Percentiles rank a stretch among this genome's conserved stretches.
Evolutionary conservation across 202 grass and related monocot genomes (phyloP).

Genomic region (Zizania palustris): DNA sequence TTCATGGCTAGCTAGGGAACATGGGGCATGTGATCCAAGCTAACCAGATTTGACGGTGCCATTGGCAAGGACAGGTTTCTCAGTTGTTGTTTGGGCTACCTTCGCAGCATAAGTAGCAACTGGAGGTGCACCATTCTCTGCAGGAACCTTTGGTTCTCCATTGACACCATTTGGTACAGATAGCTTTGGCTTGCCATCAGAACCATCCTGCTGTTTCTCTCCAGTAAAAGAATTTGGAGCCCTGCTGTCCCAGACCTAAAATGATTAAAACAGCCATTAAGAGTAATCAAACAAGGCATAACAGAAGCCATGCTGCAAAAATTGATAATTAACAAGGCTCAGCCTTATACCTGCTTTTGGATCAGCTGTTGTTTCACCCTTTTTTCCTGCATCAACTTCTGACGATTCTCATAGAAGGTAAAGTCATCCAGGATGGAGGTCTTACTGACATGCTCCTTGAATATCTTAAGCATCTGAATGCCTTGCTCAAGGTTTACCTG

Average conservation of each 20-base stretch:
- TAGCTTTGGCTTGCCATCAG: slow-evolving; percentile 44
- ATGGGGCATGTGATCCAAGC: slow-evolving; percentile 9
- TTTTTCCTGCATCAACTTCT: slow-evolving; percentile 77
- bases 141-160: slow-evolving; percentile 46
- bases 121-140: slow-evolving; percentile 48
- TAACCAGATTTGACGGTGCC: slow-evolving; percentile 44
- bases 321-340: neutral
- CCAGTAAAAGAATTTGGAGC: slow-evolving; percentile 1
- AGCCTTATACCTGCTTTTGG: slow-evolving; percentile 54
- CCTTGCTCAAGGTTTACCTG: slow-evolving; percentile 73
- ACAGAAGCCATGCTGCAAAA: neutral
- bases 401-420: slow-evolving; percentile 63
- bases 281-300: neutral
- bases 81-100: slow-evolving; percentile 57
- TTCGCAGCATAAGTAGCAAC: slow-evolving; percentile 44
- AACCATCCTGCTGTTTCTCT: slow-evolving; percentile 48
- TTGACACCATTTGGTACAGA: slow-evolving; percentile 33
- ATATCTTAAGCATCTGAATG: slow-evolving; percentile 71
- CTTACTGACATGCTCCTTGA: slow-evolving; percentile 64
- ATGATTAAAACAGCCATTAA: neutral
- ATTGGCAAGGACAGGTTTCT: slow-evolving; percentile 43
- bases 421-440: slow-evolving; percentile 77
- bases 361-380: slow-evolving; percentile 64
- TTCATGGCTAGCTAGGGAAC: slow-evolving; percentile 42
- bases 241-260: slow-evolving; percentile 59